Evolutionary conservation across 805 yeast genomes (phyloP).

Genomic region (Saccharomycopsis sp.): DNA sequence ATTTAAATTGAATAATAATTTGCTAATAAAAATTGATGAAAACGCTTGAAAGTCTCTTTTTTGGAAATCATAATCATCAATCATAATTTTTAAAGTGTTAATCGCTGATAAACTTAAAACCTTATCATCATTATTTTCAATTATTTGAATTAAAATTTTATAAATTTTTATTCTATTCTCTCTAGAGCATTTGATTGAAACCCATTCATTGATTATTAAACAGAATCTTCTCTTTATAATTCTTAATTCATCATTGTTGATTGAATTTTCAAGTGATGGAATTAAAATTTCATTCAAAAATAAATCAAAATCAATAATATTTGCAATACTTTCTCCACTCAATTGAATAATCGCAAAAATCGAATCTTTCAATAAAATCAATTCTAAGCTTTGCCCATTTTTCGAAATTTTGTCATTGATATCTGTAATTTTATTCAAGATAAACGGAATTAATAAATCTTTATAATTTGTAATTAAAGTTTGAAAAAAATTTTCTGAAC

Average conservation of each 20-base stretch:
- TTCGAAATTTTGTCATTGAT: constrained; percentile 24
- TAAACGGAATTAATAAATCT: constrained; percentile 40
- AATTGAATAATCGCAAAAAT: constrained; percentile 76
- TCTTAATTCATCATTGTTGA: constrained; percentile 36
- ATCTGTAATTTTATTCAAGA: constrained; percentile 46
- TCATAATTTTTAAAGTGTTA: constrained; percentile 53
- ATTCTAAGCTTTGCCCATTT: constrained; percentile 25
- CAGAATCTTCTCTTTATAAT: constrained; percentile 72
- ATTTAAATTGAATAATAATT: constrained; percentile 40
- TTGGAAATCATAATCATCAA: constrained; percentile 83
- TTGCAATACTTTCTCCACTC: constrained; percentile 55
- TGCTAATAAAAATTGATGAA: constrained; percentile 38
- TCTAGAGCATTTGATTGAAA: constrained; percentile 50
- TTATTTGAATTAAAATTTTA: constrained; percentile 39
- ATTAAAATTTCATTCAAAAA: constrained; percentile 48
- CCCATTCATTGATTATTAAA: constrained; percentile 73
- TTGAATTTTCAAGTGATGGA: constrained; percentile 37
- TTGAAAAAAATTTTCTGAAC: constrained; percentile 78
- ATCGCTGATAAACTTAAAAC: constrained; percentile 75
- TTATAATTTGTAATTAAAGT: constrained; percentile 60
- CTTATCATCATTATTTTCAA: constrained; percentile 48
- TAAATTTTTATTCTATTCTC: constrained; percentile 51
- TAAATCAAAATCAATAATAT: constrained; percentile 57
- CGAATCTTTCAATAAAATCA: constrained; percentile 65
- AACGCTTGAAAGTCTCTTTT: constrained; percentile 59